Base-by-base conservation (phyloP, 345 rosid species). In the Citrus sp. region DNA sequence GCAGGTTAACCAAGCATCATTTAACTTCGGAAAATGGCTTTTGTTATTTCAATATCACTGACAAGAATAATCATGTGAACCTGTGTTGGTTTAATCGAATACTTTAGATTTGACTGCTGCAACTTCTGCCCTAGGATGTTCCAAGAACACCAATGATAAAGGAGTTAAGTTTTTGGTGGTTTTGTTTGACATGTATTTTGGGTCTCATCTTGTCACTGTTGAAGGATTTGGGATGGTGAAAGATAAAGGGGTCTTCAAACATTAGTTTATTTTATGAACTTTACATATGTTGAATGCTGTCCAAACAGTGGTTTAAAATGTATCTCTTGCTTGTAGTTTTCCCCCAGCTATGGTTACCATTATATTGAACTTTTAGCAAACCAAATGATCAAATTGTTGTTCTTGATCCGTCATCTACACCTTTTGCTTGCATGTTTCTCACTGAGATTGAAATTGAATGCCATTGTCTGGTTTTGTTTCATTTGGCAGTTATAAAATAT, bases 1-100 rank as follows among this genome's bases (percentile, higher is more conserved):
- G 79, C 99, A 92, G 97, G 98, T 94, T 74, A 74, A 54, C 59
- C 22, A 34, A 38, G 80, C 59, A 14, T 25, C 70, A 56, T 67
- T 63, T 65, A 19, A 22, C 16, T 55, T 56, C 61, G n/a, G 18
- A 27, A 46, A 60, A 14, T 62, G 28, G 35, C 67, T 58, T 30
- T n/a, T 72, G 18, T 64, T 42, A 27, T 18, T 64, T 32, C 56
- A 42, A 30, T 46, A 30, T 30, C 12, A 30, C 64, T 63, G 58
- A 42, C 42, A 30, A 30, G 35, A 42, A 58, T 62, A 42, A 62
- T 24, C 60, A 19, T 46, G 60, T 75, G 70, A 66, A 63, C 16
- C 51, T 42, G 42, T 13, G 3, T 63, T 10, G 3, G 10, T 46
- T 74, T 61, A 18, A 28, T 74, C 1, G 46, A 59, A 62, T 16